These are phyloP conservation scores for Trichosporon ovoides DNA, from an alignment of 1,284 basidiomycete species.

Conservation along the genomic window DNA sequence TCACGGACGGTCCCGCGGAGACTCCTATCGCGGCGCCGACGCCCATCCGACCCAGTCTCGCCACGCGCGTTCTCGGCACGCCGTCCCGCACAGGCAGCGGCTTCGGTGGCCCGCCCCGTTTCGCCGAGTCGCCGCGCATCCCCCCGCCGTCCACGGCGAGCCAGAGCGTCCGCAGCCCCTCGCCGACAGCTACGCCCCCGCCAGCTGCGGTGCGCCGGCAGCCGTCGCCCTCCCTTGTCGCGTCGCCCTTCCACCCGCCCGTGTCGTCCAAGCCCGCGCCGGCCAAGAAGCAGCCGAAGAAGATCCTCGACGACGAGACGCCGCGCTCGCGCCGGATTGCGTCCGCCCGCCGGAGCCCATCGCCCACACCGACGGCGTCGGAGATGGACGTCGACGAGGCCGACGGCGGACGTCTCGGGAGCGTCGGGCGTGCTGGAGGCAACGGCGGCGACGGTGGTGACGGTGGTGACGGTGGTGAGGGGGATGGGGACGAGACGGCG, in stretches of 20 bases:
- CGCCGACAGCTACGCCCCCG: constrained; percentile 6
- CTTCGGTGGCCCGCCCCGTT: constrained; percentile 42
- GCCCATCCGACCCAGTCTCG: constrained; percentile 7
- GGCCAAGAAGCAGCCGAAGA: constrained; percentile 16
- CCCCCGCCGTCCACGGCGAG: neutral
- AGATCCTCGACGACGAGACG: constrained; percentile 31
- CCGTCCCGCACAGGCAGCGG: constrained; percentile 25
- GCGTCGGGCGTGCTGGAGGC: too few relatives aligned
- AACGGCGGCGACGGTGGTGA: too few relatives aligned
- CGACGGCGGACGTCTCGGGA: too few relatives aligned
- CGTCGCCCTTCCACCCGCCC: constrained; percentile 31
- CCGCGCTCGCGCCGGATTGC: neutral
- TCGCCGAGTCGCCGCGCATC: constrained; percentile 23
- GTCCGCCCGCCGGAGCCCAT: neutral
- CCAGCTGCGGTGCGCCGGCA: constrained; percentile 21
- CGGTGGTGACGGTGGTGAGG: too few relatives aligned
- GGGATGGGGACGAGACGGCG: neutral
- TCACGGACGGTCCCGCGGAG: constrained; percentile 4
- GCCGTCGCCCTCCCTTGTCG: constrained; percentile 1
- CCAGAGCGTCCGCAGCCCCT: neutral
- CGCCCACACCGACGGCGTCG: constrained; percentile 2
- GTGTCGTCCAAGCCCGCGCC: constrained; percentile 12
- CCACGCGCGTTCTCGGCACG: constrained; percentile 10
- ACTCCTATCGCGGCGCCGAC: constrained; percentile 5
- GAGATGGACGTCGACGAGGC: constrained; percentile 6